phyloP scores from a whole-genome alignment of 2,329 filamentous ascomycete species.

The Chaetomiaceae sp. region DNA sequence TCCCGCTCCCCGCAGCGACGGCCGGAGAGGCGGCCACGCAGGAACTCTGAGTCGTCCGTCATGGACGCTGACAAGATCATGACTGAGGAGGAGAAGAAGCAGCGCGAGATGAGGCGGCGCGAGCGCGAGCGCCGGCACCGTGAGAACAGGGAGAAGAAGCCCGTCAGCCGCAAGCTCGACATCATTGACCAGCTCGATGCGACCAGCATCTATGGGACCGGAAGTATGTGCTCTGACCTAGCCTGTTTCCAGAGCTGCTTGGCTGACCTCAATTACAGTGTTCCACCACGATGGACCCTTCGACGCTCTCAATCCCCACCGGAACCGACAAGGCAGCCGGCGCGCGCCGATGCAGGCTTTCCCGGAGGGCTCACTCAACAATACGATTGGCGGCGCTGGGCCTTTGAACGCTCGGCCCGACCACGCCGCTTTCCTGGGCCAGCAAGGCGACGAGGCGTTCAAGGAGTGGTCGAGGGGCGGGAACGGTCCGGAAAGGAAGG shows the following conservation, averaged over 20 bases:
- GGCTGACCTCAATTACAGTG: constrained; percentile 47
- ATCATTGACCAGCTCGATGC: constrained; percentile 96
- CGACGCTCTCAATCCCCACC: constrained; percentile 90
- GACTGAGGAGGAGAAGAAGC: constrained; percentile 55
- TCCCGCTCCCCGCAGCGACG: constrained; percentile 30
- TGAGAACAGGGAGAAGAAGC: constrained; percentile 50
- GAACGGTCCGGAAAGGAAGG: constrained; percentile 29
- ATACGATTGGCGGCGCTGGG: constrained; percentile 80
- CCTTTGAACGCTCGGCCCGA: constrained; percentile 79
- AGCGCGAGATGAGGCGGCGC: constrained; percentile 45
- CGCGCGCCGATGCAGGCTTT: constrained; percentile 96
- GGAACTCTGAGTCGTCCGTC: constrained; percentile 77
- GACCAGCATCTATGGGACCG: constrained; percentile 90
- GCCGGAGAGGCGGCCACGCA: constrained; percentile 52
- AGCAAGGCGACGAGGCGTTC: constrained; percentile 77
- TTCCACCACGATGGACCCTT: constrained; percentile 98
- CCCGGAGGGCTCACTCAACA: constrained; percentile 87
- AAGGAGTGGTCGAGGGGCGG: constrained; percentile 62
- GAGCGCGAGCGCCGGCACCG: constrained; percentile 49
- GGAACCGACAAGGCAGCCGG: constrained; percentile 77
- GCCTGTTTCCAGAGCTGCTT: too few relatives aligned
- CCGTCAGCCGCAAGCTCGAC: constrained; percentile 59
- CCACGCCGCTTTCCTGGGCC: constrained; percentile 81
- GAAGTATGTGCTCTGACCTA: constrained; percentile 57
- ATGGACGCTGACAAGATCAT: constrained; percentile 52